Base-by-base conservation (phyloP, 345 rosid genomes). In the Hibiscus trionum region DNA sequence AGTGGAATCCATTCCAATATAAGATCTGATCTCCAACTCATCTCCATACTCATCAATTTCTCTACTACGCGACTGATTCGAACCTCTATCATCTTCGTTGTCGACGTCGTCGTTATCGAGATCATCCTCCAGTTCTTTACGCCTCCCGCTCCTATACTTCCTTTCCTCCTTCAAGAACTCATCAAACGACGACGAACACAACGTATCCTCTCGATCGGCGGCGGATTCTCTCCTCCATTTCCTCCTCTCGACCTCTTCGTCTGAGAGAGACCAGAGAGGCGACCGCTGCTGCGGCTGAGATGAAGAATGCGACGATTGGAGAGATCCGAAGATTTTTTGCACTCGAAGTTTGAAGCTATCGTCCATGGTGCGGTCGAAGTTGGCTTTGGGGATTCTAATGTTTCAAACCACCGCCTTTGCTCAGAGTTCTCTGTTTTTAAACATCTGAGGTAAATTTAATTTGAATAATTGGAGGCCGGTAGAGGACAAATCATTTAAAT, bases 1-100 rank as follows among this genome's bases (percentile, higher is more conserved):
- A 60, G 98, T 93, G 26, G 77, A 80, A 64, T 93, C 98, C 71
- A 86, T 80, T 26, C 98, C 96, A 63, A 93, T 81, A 17, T 86
- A 88, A 14, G 93, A 84, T 77, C 86, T 83, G 68, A 93, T 89
- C 31, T 85, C 86, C 93, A 92, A 93, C n/a, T 73, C 93, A 69
- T 82, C 91, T 16, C 73, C 78, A 44, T 76, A 79, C 56, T 73
- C 82, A 7, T 77, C 75, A 52, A 33, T 76, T 50, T 71, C 75
- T 65, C 78, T 73, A 52, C 17, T 70, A 70, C 12, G 21, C 52
- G 17, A 70, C 59, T n/a, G 39, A 29, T 17, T 37, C 21, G 52
- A 66, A 24, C 50, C 68, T 39, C 66, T 80, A 10, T 62, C 15
- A 11, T 16, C 42, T 2, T 69, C 80, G 7, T 72, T 86, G 7